Evolutionary conservation across 2,329 filamentous ascomycete genomes (phyloP).

Genomic region (Penicillium sp.): DNA sequence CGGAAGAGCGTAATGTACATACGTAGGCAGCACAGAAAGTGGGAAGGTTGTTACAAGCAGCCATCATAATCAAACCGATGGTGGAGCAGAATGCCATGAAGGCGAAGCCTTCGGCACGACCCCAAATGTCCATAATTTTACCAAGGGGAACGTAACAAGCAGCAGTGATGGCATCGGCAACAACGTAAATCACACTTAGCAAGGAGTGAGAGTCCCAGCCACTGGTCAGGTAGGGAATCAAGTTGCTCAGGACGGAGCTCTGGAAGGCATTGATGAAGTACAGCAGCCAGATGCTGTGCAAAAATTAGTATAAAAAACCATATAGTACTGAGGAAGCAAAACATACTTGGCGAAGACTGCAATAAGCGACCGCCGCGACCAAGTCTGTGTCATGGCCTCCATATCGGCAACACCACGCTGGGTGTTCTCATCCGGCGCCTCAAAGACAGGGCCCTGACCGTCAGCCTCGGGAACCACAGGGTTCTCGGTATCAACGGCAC

Average conservation of each 20-base stretch:
- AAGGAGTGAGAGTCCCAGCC: slow-evolving; percentile 13
- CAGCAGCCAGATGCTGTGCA: slow-evolving; percentile 22
- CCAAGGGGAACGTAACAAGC: slow-evolving; percentile 61
- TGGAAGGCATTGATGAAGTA: slow-evolving; percentile 22
- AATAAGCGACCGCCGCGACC: slow-evolving; percentile 38
- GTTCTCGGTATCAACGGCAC: background rate
- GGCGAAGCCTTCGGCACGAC: slow-evolving; percentile 58
- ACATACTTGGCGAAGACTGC: slow-evolving; percentile 18
- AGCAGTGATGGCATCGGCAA: slow-evolving; percentile 52
- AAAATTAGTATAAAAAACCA: background rate
- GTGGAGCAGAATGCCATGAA: slow-evolving; percentile 50
- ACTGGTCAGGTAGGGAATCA: slow-evolving; percentile 20
- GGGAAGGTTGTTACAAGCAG: slow-evolving; percentile 58
- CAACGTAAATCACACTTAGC: slow-evolving; percentile 18
- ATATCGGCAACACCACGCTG: slow-evolving; percentile 48
- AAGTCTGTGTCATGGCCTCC: slow-evolving; percentile 48
- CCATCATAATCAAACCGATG: slow-evolving; percentile 60
- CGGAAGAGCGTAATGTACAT: background rate
- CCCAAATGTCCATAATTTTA: slow-evolving; percentile 64
- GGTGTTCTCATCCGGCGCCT: slow-evolving; percentile 20
- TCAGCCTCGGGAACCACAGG: background rate
- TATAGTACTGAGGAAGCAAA: background rate
- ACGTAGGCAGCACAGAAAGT: slow-evolving; percentile 58
- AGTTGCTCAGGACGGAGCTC: slow-evolving; percentile 12
- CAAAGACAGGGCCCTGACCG: background rate